phyloP scores from a whole-genome alignment of 2,329 filamentous ascomycete species.

The Fusarium sp. region DNA sequence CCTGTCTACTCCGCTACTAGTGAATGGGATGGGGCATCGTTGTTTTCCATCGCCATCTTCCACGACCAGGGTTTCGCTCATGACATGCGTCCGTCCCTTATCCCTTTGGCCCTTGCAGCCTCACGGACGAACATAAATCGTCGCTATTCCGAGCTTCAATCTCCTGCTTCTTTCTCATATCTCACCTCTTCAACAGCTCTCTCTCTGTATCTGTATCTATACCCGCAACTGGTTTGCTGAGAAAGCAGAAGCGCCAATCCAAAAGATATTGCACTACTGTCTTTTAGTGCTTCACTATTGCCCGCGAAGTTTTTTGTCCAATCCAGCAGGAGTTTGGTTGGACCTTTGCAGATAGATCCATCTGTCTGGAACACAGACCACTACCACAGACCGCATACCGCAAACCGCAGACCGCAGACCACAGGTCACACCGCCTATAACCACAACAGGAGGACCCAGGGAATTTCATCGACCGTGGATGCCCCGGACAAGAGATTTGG shows the following conservation, averaged over 20 bases:
- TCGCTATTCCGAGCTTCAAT: slow-evolving; percentile 46
- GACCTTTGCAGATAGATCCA: slow-evolving; percentile 47
- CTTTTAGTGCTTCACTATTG: slow-evolving; percentile 47
- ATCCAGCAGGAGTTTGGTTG: slow-evolving; percentile 42
- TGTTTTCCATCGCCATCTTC: slow-evolving; percentile 39
- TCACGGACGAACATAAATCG: slow-evolving; percentile 52
- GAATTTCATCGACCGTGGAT: slow-evolving; percentile 47
- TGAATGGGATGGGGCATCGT: slow-evolving; percentile 44
- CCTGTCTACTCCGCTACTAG: slow-evolving; percentile 49
- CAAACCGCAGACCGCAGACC: slow-evolving; percentile 39
- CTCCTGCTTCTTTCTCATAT: slow-evolving; percentile 24
- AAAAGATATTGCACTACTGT: slow-evolving; percentile 45
- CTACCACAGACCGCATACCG: slow-evolving; percentile 26
- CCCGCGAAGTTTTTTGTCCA: slow-evolving; percentile 43
- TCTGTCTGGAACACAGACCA: slow-evolving; percentile 46
- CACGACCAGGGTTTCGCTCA: slow-evolving; percentile 46
- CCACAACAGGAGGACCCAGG: slow-evolving; percentile 47
- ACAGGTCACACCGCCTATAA: slow-evolving; percentile 50
- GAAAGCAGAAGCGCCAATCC: slow-evolving; percentile 28
- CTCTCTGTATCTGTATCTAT: background rate
- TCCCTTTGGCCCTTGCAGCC: slow-evolving; percentile 45
- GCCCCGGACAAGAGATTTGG: slow-evolving; percentile 46
- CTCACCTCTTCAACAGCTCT: slow-evolving; percentile 20
- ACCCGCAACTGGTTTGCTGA: slow-evolving; percentile 47
- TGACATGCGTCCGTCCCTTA: slow-evolving; percentile 47